Evolutionary conservation across 352 stramenopile species (phyloP).

Genomic region (Phytopythium vexans): DNA sequence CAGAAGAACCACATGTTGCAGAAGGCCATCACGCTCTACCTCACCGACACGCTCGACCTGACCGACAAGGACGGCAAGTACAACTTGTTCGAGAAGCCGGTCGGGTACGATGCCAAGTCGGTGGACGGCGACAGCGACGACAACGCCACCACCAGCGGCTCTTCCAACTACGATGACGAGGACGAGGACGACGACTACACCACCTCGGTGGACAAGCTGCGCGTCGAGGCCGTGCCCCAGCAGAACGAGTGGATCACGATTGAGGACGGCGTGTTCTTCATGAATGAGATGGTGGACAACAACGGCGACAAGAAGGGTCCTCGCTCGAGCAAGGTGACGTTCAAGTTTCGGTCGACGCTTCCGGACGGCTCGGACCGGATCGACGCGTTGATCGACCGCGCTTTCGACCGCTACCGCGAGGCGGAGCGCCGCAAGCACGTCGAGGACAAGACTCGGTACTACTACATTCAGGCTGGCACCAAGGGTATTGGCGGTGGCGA

Average conservation of each 20-base stretch:
- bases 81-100: constrained; percentile 27
- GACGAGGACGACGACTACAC: constrained; percentile 16
- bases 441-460: constrained; percentile 42
- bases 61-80: constrained; percentile 36
- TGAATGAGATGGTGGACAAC: constrained; percentile 18
- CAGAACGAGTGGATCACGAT: constrained; percentile 44
- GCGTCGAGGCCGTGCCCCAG: constrained; percentile 30
- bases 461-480: constrained; percentile 31
- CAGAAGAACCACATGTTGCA: constrained; percentile 49
- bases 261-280: constrained; percentile 26
- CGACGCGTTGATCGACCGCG: constrained; percentile 29
- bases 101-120: constrained; percentile 12
- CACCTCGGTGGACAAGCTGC: constrained; percentile 25
- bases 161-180: constrained; percentile 14
- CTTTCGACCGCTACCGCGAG: constrained; percentile 34
- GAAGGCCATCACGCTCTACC: constrained; percentile 46
- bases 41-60: constrained; percentile 34
- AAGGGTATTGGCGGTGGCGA: constrained; percentile 9
- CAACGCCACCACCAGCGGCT: constrained; percentile 9
- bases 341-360: constrained; percentile 20
- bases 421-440: constrained; percentile 24
- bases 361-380: constrained; percentile 32
- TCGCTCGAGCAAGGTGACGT: constrained; percentile 20
- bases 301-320: constrained; percentile 20
- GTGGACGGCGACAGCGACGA: constrained; percentile 15